phyloP scores from a whole-genome alignment of 148 eudicot species.

The Rhododendron vialii region DNA sequence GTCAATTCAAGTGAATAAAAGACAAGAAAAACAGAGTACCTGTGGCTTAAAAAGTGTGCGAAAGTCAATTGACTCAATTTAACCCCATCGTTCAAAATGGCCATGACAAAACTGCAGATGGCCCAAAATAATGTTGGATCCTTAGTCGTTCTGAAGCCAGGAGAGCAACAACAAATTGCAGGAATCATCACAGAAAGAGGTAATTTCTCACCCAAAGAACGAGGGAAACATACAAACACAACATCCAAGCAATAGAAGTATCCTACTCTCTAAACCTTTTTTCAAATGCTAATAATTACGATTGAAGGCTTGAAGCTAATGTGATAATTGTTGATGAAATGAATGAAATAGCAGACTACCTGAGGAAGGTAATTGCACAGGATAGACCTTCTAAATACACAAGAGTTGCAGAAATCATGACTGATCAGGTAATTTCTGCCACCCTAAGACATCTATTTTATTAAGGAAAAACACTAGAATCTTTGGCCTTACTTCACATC shows the following conservation, averaged over 20 bases:
- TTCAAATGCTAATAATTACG: neutral
- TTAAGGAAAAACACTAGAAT: neutral
- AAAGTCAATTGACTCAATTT: neutral
- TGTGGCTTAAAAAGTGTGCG: neutral
- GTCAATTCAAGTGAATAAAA: neutral
- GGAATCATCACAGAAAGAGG: constrained; percentile 87
- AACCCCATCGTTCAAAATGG: neutral
- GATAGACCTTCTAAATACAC: constrained; percentile 60
- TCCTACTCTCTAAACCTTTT: too few species aligned
- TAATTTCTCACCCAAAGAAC: constrained; percentile 1
- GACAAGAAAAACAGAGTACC: neutral
- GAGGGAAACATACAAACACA: neutral
- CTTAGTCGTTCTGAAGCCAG: constrained; percentile 80
- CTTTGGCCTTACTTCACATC: neutral
- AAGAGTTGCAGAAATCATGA: constrained; percentile 76
- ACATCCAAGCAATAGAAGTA: neutral
- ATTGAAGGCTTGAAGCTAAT: neutral
- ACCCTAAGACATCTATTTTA: neutral
- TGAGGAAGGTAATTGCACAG: constrained; percentile 56
- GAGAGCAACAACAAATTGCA: constrained; percentile 58
- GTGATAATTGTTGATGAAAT: neutral
- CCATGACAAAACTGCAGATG: constrained; percentile 49
- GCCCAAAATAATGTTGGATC: constrained; percentile 78
- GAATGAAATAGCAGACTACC: constrained; percentile 46
- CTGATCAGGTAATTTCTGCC: constrained; percentile 47